A percentile compares a stretch with the other conserved stretches of the same genome.
Evolutionary conservation across 371 early-diverging fungal genomes (phyloP).

Genomic region (Basidiobolus meristosporus): DNA sequence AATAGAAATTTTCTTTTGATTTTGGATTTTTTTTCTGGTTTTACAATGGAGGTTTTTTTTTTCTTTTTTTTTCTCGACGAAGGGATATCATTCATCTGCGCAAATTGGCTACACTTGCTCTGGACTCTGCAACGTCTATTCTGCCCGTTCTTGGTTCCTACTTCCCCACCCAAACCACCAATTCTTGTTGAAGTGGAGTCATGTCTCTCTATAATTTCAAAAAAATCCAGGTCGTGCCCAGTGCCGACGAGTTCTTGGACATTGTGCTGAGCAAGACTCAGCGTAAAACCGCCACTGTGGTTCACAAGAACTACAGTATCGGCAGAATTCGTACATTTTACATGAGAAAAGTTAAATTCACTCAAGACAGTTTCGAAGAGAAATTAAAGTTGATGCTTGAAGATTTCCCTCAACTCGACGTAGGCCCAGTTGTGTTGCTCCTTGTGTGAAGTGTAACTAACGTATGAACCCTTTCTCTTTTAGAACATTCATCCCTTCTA

Average conservation of each 20-base stretch:
- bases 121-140: too few relatives aligned
- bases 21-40: too few relatives aligned
- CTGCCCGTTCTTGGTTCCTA: too few relatives aligned
- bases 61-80: too few relatives aligned
- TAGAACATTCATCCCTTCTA: slow-evolving; percentile 99
- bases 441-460: neutral
- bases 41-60: too few relatives aligned
- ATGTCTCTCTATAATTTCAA: slow-evolving; percentile 82
- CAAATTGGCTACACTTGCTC: too few relatives aligned
- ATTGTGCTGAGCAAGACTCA: slow-evolving; percentile 98
- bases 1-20: too few relatives aligned
- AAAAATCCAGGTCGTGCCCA: slow-evolving; percentile 93
- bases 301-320: slow-evolving; percentile 91
- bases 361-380: slow-evolving; percentile 94
- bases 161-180: too few relatives aligned
- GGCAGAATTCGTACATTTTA: slow-evolving; percentile 97
- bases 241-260: slow-evolving; percentile 90
- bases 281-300: slow-evolving; percentile 98
- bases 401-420: slow-evolving; percentile 98
- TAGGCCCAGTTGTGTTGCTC: slow-evolving; percentile 13
- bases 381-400: slow-evolving; percentile 84
- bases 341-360: slow-evolving; percentile 99
- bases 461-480: neutral
- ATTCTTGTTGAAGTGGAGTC: too few relatives aligned
- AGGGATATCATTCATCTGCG: too few relatives aligned